A percentile compares a stretch with the other conserved stretches of the same genome.
Conservation (phyloP, 345 rosid genomes). For the Iberis pinnata region DNA sequence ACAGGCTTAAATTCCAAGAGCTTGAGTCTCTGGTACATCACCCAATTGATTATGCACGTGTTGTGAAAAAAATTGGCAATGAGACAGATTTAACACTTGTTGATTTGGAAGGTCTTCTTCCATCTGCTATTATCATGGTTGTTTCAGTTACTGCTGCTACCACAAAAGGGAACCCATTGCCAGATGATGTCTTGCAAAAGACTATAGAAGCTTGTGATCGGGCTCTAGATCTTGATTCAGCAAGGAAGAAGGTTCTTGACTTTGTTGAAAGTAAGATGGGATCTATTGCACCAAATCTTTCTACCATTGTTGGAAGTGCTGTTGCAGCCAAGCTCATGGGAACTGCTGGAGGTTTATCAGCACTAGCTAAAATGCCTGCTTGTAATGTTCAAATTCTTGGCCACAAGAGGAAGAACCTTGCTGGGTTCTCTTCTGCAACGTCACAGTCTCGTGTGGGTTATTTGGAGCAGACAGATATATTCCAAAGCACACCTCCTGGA, state of each 20-base stretch:
- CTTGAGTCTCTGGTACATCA: neutral
- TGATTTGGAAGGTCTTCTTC: neutral
- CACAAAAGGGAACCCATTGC: neutral
- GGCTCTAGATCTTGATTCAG: neutral
- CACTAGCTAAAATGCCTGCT: neutral
- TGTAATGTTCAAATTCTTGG: neutral
- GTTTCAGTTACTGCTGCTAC: neutral
- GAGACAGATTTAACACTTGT: neutral
- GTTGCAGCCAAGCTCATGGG: neutral
- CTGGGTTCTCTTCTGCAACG: constrained; percentile 67
- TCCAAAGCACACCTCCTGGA: constrained; percentile 60
- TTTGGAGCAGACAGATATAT: constrained; percentile 66
- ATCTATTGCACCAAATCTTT: neutral
- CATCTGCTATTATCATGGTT: neutral
- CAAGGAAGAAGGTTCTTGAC: neutral
- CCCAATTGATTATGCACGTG: neutral
- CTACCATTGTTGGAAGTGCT: neutral
- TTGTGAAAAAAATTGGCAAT: neutral
- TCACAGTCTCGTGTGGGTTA: constrained; percentile 68
- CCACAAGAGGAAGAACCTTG: neutral
- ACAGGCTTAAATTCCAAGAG: neutral
- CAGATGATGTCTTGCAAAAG: neutral
- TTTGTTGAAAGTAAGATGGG: neutral
- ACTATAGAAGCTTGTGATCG: neutral
- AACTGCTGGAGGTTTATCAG: neutral